Evolutionary conservation across 2,329 filamentous ascomycete species (phyloP).

Genomic region (Pleomassaria siparia): DNA sequence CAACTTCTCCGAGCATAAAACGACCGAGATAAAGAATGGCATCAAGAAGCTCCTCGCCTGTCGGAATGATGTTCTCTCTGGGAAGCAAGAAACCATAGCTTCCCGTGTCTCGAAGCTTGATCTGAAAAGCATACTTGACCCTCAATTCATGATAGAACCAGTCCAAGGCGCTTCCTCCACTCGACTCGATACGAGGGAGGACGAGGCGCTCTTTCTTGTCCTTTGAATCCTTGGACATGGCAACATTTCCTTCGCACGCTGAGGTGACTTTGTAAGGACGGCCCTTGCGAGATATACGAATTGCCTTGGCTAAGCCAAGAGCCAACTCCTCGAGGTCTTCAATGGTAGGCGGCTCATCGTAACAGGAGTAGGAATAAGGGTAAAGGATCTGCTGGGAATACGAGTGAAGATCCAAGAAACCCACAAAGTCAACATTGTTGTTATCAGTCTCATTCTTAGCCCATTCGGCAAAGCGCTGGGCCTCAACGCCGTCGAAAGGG

Average conservation of each 20-base stretch:
- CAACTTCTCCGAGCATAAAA: conserved; percentile 63
- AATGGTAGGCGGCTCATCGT: conserved; percentile 73
- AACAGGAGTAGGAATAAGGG: conserved; percentile 86
- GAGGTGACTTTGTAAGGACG: conserved; percentile 68
- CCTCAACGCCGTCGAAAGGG: conserved; percentile 82
- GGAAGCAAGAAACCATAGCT: conserved; percentile 93
- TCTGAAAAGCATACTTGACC: conserved; percentile 86
- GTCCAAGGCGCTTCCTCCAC: conserved; percentile 85
- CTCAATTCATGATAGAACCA: conserved; percentile 91
- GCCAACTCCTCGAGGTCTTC: conserved; percentile 93
- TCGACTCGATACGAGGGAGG: conserved; percentile 65
- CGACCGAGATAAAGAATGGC: conserved; percentile 82
- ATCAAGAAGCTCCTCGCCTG: conserved; percentile 82
- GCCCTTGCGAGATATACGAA: conserved; percentile 76
- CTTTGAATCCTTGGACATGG: conserved; percentile 35
- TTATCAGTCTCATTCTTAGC: conserved; percentile 73
- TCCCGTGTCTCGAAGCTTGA: conserved; percentile 90
- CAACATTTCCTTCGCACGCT: conserved; percentile 80
- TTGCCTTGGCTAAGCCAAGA: conserved; percentile 83
- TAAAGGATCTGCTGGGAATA: conserved; percentile 96
- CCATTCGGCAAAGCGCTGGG: conserved; percentile 76
- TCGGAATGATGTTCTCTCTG: conserved; percentile 81
- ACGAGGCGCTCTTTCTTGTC: conserved; percentile 32
- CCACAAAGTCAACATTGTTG: conserved; percentile 75
- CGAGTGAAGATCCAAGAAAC: conserved; percentile 85